Base-by-base conservation (phyloP, 1,139 yeast genomes). In the Nakaseomyces bracarensis region DNA sequence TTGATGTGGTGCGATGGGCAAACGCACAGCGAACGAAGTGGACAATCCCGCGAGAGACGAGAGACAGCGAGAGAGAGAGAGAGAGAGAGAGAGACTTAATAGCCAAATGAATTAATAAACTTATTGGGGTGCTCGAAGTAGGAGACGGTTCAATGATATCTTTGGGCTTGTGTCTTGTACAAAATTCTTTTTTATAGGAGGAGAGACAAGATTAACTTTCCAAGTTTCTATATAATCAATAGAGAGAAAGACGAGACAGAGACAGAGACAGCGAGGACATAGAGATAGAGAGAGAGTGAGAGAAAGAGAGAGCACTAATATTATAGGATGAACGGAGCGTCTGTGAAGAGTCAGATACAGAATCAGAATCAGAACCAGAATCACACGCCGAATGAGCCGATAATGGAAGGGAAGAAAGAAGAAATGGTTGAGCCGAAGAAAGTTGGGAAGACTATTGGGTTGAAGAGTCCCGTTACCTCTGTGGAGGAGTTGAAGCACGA, bases 401-500 rank as follows among this genome's bases (percentile, higher is more conserved):
- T 33, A 26, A 21, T 4, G 20, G 36, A n/a, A n/a, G n/a, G n/a
- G n/a, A n/a, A 26, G 11, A 33, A 33, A 18, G 26, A 11, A 11
- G 20, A 13, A 14, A 14, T 31, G 7, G 36, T 16, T n/a, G 16
- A 20, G 26, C 21, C 16, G 13, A 23, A 22, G 34, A 36, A 19
- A 8, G 36, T 26, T 13, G 15, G 27, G 8, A 8, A 31, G n/a
- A 36, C 21, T 9, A 21, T 31, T 13, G 30, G 33, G 42, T 31
- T 36, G 39, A 25, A 15, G n/a, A 28, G 26, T 16, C 21, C 39
- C 16, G 39, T 19, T 18, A 33, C 28, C 7, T 27, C 29, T 3
- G 22, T 30, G 20, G 37, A 33, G n/a, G 25, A 30, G 15, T 23
- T 33, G 21, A 18, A 27, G 20, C 33, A n/a, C 38, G 27, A 20